phyloP scores from a whole-genome alignment of 345 rosid species.

The Eucalyptus victrix region DNA sequence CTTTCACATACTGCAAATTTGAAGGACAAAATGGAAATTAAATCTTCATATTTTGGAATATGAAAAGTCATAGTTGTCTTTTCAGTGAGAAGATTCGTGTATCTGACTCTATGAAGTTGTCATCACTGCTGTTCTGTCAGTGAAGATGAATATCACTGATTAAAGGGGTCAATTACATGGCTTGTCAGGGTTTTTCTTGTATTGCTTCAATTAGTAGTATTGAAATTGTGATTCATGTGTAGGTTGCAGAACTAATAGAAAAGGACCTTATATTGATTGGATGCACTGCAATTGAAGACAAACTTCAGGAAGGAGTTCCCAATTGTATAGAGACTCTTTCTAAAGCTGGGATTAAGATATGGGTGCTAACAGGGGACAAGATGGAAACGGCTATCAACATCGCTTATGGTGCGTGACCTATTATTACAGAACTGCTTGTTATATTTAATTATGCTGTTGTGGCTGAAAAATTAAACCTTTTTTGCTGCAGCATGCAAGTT shows the following conservation, averaged over 20 bases:
- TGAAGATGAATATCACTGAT: neutral
- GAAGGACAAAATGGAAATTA: neutral
- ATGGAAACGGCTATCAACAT: constrained; percentile 99
- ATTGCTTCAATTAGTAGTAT: neutral
- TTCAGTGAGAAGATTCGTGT: neutral
- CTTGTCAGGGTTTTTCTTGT: neutral
- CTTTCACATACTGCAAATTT: neutral
- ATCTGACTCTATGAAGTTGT: neutral
- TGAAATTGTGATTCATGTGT: neutral
- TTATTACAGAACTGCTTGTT: neutral
- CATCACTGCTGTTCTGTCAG: neutral
- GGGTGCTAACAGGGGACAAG: constrained; percentile 99
- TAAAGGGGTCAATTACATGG: neutral
- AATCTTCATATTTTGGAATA: neutral
- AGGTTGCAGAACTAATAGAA: constrained; percentile 95
- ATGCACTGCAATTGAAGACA: constrained; percentile 97
- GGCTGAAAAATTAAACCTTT: neutral
- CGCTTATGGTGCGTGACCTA: constrained; percentile 65
- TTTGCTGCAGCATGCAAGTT: constrained; percentile 88
- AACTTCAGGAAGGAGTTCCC: constrained; percentile 99
- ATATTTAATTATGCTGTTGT: neutral
- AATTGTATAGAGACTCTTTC: constrained; percentile 91
- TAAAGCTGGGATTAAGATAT: constrained; percentile 97
- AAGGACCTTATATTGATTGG: constrained; percentile 91
- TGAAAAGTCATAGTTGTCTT: neutral